These are phyloP conservation scores for Cryptococcus maquisensis DNA, from an alignment of 1,284 basidiomycete genomes.

Conservation along the genomic window DNA sequence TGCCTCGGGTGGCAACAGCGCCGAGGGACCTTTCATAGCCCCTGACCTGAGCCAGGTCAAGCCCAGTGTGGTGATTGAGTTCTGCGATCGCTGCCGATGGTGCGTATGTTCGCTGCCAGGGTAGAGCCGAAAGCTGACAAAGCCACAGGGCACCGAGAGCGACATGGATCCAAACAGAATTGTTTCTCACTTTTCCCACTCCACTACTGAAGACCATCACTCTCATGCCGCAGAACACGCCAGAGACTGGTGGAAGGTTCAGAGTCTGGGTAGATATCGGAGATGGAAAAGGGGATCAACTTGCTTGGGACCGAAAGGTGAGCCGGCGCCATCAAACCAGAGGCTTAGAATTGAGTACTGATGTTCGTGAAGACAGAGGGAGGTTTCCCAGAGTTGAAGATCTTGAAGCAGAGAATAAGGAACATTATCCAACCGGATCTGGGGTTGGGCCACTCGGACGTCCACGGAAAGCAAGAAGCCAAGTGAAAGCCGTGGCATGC, in stretches of 20 bases:
- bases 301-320: slow-evolving; percentile 49
- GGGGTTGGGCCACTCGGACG: slow-evolving; percentile 76
- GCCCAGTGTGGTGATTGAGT: slow-evolving; percentile 61
- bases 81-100: slow-evolving; percentile 66
- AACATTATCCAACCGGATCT: slow-evolving; percentile 72
- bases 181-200: slow-evolving; percentile 80
- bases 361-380: slow-evolving; percentile 62
- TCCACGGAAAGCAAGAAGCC: slow-evolving; percentile 9
- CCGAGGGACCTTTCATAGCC: background rate
- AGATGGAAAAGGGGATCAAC: slow-evolving; percentile 38
- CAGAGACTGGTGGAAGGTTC: slow-evolving; percentile 81
- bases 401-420: slow-evolving; percentile 78
- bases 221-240: slow-evolving; percentile 67
- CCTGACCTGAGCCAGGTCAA: slow-evolving; percentile 7
- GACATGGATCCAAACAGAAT: slow-evolving; percentile 80
- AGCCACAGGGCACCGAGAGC: slow-evolving; percentile 56
- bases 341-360: background rate
- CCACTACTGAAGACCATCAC: slow-evolving; percentile 63
- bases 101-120: slow-evolving; percentile 49
- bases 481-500: background rate
- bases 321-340: background rate
- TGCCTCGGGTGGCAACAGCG: background rate
- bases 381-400: slow-evolving; percentile 70
- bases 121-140: background rate
- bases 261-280: slow-evolving; percentile 68